These are phyloP conservation scores for Rasamsonia emersonii DNA, from an alignment of 2,329 filamentous ascomycete species.

Conservation along the genomic window DNA sequence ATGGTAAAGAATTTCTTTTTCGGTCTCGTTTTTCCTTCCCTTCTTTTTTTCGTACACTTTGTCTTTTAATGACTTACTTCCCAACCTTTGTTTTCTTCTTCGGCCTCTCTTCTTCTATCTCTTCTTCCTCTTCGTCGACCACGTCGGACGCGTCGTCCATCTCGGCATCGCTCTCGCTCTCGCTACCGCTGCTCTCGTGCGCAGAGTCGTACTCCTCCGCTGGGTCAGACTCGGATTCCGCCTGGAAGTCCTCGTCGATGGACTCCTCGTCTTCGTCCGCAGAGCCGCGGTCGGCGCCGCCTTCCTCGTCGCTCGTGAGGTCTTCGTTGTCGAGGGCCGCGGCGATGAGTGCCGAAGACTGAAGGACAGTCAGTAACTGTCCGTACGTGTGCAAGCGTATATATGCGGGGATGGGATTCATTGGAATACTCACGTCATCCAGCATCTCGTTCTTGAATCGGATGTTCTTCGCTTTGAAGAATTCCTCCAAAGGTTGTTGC, in stretches of 20 bases:
- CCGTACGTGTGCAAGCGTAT: not conserved
- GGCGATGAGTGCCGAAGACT: conserved; percentile 57
- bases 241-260: conserved; percentile 90
- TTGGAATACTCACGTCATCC: conserved; percentile 62
- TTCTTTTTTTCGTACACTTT: not conserved
- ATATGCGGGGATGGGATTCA: not conserved
- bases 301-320: conserved; percentile 78
- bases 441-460: conserved; percentile 98
- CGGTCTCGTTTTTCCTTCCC: no score
- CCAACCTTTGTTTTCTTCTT: conserved; percentile 56
- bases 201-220: conserved; percentile 92
- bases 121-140: conserved; percentile 32
- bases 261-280: conserved; percentile 96
- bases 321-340: conserved; percentile 76
- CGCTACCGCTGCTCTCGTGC: conserved; percentile 75
- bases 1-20: no score
- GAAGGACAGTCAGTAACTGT: conserved; percentile 17
- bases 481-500: conserved; percentile 89
- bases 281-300: conserved; percentile 69
- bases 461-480: conserved; percentile 92
- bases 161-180: conserved; percentile 55
- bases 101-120: conserved; percentile 46
- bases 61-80: conserved; percentile 17
- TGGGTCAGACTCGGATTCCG: conserved; percentile 86
- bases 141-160: conserved; percentile 43